phyloP scores from a whole-genome alignment of 2,329 filamentous ascomycete species.

The Colletotrichum theobromicola region DNA sequence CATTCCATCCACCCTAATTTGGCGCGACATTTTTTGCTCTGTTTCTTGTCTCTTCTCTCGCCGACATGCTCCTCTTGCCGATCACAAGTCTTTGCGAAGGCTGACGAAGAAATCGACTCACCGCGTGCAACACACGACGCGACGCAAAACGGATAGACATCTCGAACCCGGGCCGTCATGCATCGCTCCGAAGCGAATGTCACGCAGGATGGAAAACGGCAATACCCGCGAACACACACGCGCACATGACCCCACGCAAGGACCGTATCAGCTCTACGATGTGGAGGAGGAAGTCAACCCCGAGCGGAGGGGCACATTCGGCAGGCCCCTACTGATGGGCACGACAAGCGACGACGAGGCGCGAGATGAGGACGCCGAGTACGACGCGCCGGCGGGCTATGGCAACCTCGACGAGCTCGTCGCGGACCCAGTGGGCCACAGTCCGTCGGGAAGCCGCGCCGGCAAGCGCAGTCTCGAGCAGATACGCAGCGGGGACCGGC shows the following conservation, averaged over 20 bases:
- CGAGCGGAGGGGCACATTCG: not conserved
- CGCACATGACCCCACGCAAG: not conserved
- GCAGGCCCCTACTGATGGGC: not conserved
- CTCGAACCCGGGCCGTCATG: not conserved
- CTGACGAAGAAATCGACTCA: not conserved
- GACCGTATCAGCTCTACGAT: not conserved
- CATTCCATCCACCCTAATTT: not conserved
- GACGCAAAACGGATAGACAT: not conserved
- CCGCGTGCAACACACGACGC: not conserved
- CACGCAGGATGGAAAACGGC: conserved; percentile 4
- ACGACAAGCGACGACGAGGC: not conserved
- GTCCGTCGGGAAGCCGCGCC: not conserved
- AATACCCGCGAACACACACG: not conserved
- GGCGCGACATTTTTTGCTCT: not conserved
- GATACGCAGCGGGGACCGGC: not conserved
- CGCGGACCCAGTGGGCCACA: conserved; percentile 29
- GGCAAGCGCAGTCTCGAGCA: conserved; percentile 5
- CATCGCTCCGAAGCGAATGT: not conserved
- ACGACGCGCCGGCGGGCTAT: conserved; percentile 36
- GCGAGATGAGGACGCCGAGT: conserved; percentile 14
- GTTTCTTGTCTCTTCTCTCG: not conserved
- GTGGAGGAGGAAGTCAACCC: not conserved
- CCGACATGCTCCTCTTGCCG: not conserved
- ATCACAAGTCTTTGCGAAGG: not conserved
- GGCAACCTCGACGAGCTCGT: conserved; percentile 48